Evolutionary conservation across 2,329 filamentous ascomycete species (phyloP).

Genomic region (Claviceps spartinae): DNA sequence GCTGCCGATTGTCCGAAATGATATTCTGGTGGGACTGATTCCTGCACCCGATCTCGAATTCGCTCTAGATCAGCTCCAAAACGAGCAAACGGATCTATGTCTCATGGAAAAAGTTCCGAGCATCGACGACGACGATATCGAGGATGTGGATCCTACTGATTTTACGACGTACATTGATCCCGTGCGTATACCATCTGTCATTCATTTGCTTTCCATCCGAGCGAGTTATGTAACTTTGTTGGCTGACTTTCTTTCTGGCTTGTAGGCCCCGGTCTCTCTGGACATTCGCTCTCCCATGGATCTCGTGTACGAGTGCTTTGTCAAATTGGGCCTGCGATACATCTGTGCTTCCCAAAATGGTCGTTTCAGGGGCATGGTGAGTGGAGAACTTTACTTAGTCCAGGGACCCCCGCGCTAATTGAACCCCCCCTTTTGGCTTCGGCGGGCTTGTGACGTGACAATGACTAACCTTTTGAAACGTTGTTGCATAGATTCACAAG

Average conservation of each 20-base stretch:
- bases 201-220: neutral
- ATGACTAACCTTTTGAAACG: neutral
- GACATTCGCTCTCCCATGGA: slow-evolving; percentile 88
- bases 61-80: slow-evolving; percentile 69
- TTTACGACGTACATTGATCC: slow-evolving; percentile 89
- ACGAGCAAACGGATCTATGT: slow-evolving; percentile 62
- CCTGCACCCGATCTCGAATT: slow-evolving; percentile 90
- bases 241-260: slow-evolving; percentile 7
- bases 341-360: slow-evolving; percentile 81
- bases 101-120: slow-evolving; percentile 61
- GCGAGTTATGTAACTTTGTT: neutral
- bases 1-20: slow-evolving; percentile 69
- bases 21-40: slow-evolving; percentile 75
- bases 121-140: slow-evolving; percentile 51
- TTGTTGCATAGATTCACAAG: slow-evolving; percentile 57
- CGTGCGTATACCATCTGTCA: slow-evolving; percentile 28
- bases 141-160: slow-evolving; percentile 55
- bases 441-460: too few relatives aligned
- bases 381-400: slow-evolving; percentile 15
- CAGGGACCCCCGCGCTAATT: too few relatives aligned
- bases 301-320: slow-evolving; percentile 90
- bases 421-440: too few relatives aligned
- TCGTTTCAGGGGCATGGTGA: slow-evolving; percentile 74
- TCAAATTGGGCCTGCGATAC: slow-evolving; percentile 83
- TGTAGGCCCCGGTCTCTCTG: slow-evolving; percentile 68